phyloP scores from a whole-genome alignment of 441 rosid species.

The Gossypium lobatum region DNA sequence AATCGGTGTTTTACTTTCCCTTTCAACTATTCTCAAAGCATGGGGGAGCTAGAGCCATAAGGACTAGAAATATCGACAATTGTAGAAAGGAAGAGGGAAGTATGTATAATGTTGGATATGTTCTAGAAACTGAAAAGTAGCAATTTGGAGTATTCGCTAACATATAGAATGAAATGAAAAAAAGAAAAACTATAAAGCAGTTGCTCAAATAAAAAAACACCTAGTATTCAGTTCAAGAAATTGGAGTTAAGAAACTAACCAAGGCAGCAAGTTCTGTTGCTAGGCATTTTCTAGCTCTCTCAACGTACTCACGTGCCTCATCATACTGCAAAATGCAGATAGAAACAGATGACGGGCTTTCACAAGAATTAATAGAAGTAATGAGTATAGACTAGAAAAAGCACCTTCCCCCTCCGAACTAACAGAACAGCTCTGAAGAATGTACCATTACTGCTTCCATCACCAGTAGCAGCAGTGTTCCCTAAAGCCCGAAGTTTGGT shows the following conservation, averaged over 20 bases:
- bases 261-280: constrained; percentile 99
- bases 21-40: neutral
- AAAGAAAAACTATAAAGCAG: neutral
- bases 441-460: constrained; percentile 98
- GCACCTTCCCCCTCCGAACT: constrained; percentile 86
- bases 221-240: neutral
- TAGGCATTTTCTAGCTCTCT: constrained; percentile 95
- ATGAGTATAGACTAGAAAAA: constrained; percentile 5
- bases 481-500: constrained; percentile 86
- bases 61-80: neutral
- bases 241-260: constrained; percentile 44
- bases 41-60: neutral
- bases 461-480: constrained; percentile 85
- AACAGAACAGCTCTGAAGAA: constrained; percentile 94
- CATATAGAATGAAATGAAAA: neutral
- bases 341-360: neutral
- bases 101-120: neutral
- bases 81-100: neutral
- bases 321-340: constrained; percentile 49
- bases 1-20: neutral
- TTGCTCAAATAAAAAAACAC: neutral
- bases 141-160: neutral
- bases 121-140: neutral
- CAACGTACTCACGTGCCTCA: constrained; percentile 95
- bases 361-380: neutral